Conservation (phyloP, 208 protist species). For the Crithidia bombi region DNA sequence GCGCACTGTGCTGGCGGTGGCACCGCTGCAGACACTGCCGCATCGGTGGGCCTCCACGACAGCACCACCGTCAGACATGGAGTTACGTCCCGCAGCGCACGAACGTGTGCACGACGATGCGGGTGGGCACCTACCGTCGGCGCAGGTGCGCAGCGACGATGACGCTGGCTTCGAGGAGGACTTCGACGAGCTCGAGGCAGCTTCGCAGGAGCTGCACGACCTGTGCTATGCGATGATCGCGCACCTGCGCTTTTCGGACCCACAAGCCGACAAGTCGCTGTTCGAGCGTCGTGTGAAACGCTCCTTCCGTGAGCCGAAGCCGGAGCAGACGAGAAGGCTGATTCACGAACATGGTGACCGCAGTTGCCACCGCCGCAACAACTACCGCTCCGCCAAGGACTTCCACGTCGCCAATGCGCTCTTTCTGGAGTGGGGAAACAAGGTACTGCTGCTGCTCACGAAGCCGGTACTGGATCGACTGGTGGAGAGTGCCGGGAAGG, state of each 20-base stretch:
- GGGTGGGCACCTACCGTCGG: constrained; percentile 11
- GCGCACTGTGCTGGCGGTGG: not conserved
- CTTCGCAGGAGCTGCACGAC: constrained; percentile 91
- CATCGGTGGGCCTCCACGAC: constrained; percentile 10
- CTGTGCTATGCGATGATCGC: constrained; percentile 84
- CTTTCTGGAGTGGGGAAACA: constrained; percentile 81
- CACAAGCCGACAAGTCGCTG: constrained; percentile 52
- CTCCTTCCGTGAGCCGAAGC: constrained; percentile 77
- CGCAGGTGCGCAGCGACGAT: constrained; percentile 12
- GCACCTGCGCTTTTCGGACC: constrained; percentile 72
- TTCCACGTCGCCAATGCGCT: constrained; percentile 66
- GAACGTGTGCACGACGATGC: not conserved
- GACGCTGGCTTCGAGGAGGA: constrained; percentile 46
- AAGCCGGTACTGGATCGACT: constrained; percentile 81
- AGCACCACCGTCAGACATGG: not conserved
- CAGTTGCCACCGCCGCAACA: constrained; percentile 51
- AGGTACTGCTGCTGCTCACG: constrained; percentile 77
- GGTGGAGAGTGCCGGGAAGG: constrained; percentile 75
- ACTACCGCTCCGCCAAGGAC: constrained; percentile 62
- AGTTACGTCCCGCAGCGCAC: not conserved
- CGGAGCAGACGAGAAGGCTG: constrained; percentile 68
- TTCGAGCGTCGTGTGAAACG: constrained; percentile 75
- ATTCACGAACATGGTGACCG: constrained; percentile 69
- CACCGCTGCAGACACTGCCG: not conserved
- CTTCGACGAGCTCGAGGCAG: constrained; percentile 91